Base-by-base conservation (phyloP, 306 rosid species). In the Trifolium subterraneum region DNA sequence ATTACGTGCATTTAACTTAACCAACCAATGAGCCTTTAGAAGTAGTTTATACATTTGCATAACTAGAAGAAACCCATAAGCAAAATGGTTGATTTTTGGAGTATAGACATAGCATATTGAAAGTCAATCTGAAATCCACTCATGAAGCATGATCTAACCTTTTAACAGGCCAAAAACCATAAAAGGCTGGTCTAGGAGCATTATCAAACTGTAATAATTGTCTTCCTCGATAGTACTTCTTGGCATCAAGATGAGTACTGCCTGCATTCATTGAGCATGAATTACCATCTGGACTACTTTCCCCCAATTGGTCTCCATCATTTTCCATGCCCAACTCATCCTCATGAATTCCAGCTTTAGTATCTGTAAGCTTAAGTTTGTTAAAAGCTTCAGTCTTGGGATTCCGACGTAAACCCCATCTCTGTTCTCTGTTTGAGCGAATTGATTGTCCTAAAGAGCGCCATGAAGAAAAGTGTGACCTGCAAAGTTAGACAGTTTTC, bases 181-280 rank as follows among this genome's bases (percentile, higher is more conserved):
- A 95, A 83, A 90, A 95, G 36, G 98, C 96, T 75, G 98, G 99
- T 75, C 96, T 90, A 78, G 84, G 86, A 80, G 96, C 80, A 51
- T 95, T 92, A 77, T 87, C 96, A 81, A 92, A 95, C 83, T 95
- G 99, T 63, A 92, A 66, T 80, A 95, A 71, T 84, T 95, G 97
- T 47, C 82, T 90, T 50, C 84, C 77, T 59, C 59, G 77, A 70
- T 63, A 54, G 60, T 76, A 73, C 82, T 84, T 90, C 70, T 69
- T 88, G 72, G 64, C 62, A 66, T 68, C 75, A 52, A 63, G 61
- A 54, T 63, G 80, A 75, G 88, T 78, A 79, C 70, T 63, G 78
- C 79, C 85, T 16, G 62, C 68, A 78, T 71, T 85, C n/a, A 72
- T 2, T 41, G 77, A 83, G 80, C 70, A 73, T 58, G 86, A 77